Conservation (phyloP, 305 asterid species). For the Fraxinus latifolia region DNA sequence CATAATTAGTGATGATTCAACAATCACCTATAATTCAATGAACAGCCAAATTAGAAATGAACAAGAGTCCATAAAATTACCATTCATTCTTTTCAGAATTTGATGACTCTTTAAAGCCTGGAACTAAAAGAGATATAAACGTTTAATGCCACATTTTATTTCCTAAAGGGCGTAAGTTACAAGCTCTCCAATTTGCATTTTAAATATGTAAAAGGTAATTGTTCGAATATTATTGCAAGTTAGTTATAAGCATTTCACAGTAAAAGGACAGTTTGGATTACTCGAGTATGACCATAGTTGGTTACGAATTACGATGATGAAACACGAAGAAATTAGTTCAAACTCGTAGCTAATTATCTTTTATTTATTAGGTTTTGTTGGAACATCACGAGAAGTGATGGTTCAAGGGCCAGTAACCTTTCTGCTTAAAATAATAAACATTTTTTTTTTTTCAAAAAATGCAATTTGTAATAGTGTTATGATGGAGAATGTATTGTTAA, state of each 20-base stretch:
- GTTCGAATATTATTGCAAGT: no score
- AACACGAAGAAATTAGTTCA: neutral
- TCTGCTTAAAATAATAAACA: no score
- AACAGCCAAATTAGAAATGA: neutral
- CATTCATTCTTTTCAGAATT: neutral
- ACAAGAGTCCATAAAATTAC: neutral
- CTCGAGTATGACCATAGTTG: neutral
- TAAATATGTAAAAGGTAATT: no score
- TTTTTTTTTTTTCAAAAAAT: no score
- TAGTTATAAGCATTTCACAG: neutral
- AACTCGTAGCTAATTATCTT: neutral
- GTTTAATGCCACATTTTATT: no score
- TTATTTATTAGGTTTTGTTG: neutral
- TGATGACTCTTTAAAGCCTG: neutral
- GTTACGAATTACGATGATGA: neutral
- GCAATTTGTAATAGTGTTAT: no score
- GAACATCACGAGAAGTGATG: neutral
- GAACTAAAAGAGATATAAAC: no score
- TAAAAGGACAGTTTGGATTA: neutral
- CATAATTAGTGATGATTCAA: no score
- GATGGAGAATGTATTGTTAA: no score
- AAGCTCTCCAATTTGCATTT: no score
- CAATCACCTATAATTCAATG: no score
- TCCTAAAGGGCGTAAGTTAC: no score
- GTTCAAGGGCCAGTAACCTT: neutral